Conservation (phyloP, 2,329 filamentous ascomycete genomes). For the Pseudovirgaria hyperparasitica region DNA sequence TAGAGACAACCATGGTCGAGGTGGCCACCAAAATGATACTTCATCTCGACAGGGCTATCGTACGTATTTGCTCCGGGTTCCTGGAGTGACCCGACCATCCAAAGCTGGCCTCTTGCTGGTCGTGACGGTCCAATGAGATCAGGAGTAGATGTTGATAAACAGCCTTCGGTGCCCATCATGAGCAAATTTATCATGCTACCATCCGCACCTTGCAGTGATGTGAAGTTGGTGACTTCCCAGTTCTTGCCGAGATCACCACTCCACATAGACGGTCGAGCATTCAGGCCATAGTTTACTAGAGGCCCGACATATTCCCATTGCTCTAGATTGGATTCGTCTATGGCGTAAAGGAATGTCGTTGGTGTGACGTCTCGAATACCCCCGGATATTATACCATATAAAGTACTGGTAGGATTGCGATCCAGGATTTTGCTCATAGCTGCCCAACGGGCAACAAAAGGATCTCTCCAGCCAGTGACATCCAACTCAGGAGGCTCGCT, state of each 20-base stretch:
- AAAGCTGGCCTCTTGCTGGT: constrained; percentile 25
- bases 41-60: constrained; percentile 11
- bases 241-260: constrained; percentile 38
- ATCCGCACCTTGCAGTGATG: constrained; percentile 25
- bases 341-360: constrained; percentile 34
- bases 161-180: constrained; percentile 35
- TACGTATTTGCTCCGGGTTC: too few relatives aligned
- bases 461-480: constrained; percentile 32
- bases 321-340: constrained; percentile 26
- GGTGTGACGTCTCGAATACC: constrained; percentile 30
- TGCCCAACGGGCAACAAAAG: constrained; percentile 22
- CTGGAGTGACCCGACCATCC: constrained; percentile 29
- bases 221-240: constrained; percentile 38
- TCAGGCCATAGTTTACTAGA: constrained; percentile 28
- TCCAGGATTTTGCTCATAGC: constrained; percentile 10
- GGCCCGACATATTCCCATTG: constrained; percentile 35
- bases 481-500: constrained; percentile 19
- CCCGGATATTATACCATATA: constrained; percentile 38
- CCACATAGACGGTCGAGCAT: constrained; percentile 29
- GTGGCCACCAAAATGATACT: constrained; percentile 30
- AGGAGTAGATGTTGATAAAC: constrained; percentile 11
- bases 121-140: constrained; percentile 10
- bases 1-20: constrained; percentile 38
- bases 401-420: constrained; percentile 4
- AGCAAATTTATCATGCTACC: constrained; percentile 26